These are phyloP conservation scores for Sordariomycetes sp. DNA, from an alignment of 2,329 filamentous ascomycete species.

Conservation along the genomic window DNA sequence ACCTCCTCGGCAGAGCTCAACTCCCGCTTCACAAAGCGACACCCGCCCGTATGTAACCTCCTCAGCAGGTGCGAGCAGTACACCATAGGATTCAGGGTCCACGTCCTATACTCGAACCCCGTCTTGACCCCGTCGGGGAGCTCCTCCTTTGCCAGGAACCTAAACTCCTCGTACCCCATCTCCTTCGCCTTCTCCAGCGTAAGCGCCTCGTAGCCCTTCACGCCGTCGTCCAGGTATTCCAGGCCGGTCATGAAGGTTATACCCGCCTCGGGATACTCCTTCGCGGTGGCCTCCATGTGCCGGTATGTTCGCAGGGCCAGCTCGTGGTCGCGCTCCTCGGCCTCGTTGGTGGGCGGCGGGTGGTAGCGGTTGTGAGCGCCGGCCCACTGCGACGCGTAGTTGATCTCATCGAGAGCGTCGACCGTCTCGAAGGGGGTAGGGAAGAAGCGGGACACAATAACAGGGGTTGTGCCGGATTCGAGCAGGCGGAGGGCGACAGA, in stretches of 20 bases:
- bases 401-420: slow-evolving; percentile 26
- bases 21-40: slow-evolving; percentile 22
- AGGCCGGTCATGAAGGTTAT: slow-evolving; percentile 37
- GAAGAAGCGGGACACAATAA: slow-evolving; percentile 34
- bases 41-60: slow-evolving; percentile 9
- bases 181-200: slow-evolving; percentile 18
- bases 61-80: slow-evolving; percentile 38
- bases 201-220: slow-evolving; percentile 23
- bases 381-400: slow-evolving; percentile 48
- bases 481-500: slow-evolving; percentile 35
- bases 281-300: slow-evolving; percentile 24
- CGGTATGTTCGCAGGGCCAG: slow-evolving; percentile 30
- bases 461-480: slow-evolving; percentile 24
- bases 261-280: slow-evolving; percentile 25
- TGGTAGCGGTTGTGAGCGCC: slow-evolving; percentile 46
- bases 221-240: slow-evolving; percentile 39
- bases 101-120: slow-evolving; percentile 41
- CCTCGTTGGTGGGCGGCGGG: slow-evolving; percentile 17
- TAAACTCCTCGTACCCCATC: slow-evolving; percentile 25
- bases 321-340: slow-evolving; percentile 27
- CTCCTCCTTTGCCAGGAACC: slow-evolving; percentile 21
- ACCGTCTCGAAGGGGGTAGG: slow-evolving; percentile 34
- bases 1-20: slow-evolving; percentile 25
- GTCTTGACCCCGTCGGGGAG: slow-evolving; percentile 30
- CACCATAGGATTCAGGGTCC: slow-evolving; percentile 43